Base-by-base conservation (phyloP, 495 filamentous ascomycete genomes). In the Staphylotrichum tortipilum region DNA sequence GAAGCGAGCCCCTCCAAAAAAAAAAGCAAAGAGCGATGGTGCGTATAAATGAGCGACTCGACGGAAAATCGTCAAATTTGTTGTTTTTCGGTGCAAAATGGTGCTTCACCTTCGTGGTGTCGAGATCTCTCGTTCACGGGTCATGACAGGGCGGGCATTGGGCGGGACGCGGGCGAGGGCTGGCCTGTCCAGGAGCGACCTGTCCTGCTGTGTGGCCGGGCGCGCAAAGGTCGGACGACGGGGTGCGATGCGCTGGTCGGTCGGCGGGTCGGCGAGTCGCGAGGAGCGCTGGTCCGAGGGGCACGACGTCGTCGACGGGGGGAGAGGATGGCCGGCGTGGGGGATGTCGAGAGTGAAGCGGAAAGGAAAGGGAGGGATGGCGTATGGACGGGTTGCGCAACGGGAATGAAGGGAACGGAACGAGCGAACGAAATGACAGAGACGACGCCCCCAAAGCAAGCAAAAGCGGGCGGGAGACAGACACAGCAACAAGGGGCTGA, bases 41-140 rank as follows among this genome's bases (percentile, higher is more conserved):
- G 49, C 34, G 54, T 56, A 41, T 55, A 62, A 65, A 72, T 71
- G 71, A 74, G 70, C 62, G 71, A 65, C 62, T 68, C 53, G 71
- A 73, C 70, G 70, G 69, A 58, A 65, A 65, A 52, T 62, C 61
- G 61, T 62, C 59, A 45, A 45, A 44, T 29, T 36, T 39, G 24
- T 39, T 34, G 44, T 12, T 47, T 38, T 41, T n/a, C 10, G 23
- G 15, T 30, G 28, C 31, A 28, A n/a, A 48, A 49, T 24, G 26
- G 50, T 54, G 50, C 51, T 59, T 63, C 55, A 63, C 49, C 49
- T 47, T 54, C 50, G 55, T 38, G 47, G 50, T 40, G 47, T 56
- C 47, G 58, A 19, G 40, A 51, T 31, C 40, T 56, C 57, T 54
- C 58, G 58, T 61, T 51, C 49, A 47, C 58, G 60, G 58, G 51